These are phyloP conservation scores for Exserohilum turcica DNA, from an alignment of 2,329 filamentous ascomycete genomes.

Conservation along the genomic window DNA sequence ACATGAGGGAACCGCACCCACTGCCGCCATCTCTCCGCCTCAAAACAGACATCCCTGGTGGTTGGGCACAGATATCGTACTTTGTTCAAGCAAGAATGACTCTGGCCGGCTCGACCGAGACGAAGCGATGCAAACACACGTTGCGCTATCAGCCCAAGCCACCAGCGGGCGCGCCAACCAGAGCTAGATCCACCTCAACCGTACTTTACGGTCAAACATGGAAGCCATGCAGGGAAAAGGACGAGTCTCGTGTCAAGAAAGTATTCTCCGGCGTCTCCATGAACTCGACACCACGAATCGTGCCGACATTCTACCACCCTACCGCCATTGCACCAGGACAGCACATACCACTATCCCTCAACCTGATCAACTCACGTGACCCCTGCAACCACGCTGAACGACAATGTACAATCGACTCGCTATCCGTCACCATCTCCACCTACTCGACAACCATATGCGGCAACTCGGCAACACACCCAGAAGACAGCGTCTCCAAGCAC, in stretches of 20 bases:
- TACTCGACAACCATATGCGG: slow-evolving; percentile 42
- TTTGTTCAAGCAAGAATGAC: slow-evolving; percentile 35
- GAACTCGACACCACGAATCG: slow-evolving; percentile 28
- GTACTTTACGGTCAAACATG: slow-evolving; percentile 38
- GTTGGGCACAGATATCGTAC: slow-evolving; percentile 40
- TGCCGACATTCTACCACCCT: slow-evolving; percentile 40
- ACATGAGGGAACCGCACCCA: slow-evolving; percentile 37
- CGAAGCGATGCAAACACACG: slow-evolving; percentile 28
- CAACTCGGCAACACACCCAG: slow-evolving; percentile 27
- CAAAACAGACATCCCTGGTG: slow-evolving; percentile 32
- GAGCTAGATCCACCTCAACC: slow-evolving; percentile 27
- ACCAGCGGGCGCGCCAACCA: slow-evolving; percentile 13
- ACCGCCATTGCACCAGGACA: slow-evolving; percentile 39
- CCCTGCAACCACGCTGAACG: slow-evolving; percentile 22
- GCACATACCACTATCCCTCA: slow-evolving; percentile 39
- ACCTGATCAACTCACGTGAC: slow-evolving; percentile 30
- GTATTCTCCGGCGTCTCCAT: slow-evolving; percentile 26
- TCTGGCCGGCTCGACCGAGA: slow-evolving; percentile 17
- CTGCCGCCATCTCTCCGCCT: slow-evolving; percentile 42
- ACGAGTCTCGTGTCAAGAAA: slow-evolving; percentile 27
- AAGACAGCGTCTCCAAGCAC: slow-evolving; percentile 39
- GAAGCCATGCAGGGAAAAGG: slow-evolving; percentile 28
- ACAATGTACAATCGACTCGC: slow-evolving; percentile 34
- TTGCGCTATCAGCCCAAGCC: slow-evolving; percentile 36
- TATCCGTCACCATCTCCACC: slow-evolving; percentile 39